Evolutionary conservation across 768 basidiomycete species (phyloP).

Genomic region (Naganishia vaughanmartiniae): DNA sequence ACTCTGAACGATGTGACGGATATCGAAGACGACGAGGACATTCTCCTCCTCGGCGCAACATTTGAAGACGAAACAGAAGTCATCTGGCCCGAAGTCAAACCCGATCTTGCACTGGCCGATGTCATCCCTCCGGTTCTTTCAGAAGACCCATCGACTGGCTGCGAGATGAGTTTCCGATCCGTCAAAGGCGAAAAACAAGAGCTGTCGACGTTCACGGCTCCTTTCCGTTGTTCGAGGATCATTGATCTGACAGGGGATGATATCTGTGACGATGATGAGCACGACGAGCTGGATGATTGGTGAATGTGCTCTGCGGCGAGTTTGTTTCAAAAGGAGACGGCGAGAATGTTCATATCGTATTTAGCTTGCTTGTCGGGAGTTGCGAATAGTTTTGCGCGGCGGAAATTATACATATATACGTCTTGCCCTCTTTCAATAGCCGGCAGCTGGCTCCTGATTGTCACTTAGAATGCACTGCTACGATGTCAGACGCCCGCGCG

Average conservation of each 20-base stretch:
- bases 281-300: conserved; percentile 22
- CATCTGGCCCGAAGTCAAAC: conserved; percentile 20
- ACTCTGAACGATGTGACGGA: neutral
- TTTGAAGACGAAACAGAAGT: conserved; percentile 2
- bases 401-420: too few species aligned
- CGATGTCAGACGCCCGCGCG: too few species aligned
- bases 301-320: neutral
- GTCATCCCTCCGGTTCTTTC: neutral
- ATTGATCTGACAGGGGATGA: conserved; percentile 21
- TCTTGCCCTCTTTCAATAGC: too few species aligned
- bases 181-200: conserved; percentile 22
- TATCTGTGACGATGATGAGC: conserved; percentile 19
- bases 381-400: too few species aligned
- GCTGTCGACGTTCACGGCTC: conserved; percentile 12
- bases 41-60: conserved; percentile 15
- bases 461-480: too few species aligned
- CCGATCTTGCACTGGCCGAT: neutral
- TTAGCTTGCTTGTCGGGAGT: too few species aligned
- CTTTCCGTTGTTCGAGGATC: conserved; percentile 18
- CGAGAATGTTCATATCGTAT: neutral
- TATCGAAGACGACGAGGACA: conserved; percentile 10
- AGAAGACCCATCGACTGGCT: neutral
- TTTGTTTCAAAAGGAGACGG: neutral
- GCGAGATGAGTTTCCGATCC: conserved; percentile 14
- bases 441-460: too few species aligned